A percentile compares a stretch with the other conserved stretches of the same genome.
Evolutionary conservation across 306 rosid genomes (phyloP).

Genomic region (Quercus bicolor): DNA sequence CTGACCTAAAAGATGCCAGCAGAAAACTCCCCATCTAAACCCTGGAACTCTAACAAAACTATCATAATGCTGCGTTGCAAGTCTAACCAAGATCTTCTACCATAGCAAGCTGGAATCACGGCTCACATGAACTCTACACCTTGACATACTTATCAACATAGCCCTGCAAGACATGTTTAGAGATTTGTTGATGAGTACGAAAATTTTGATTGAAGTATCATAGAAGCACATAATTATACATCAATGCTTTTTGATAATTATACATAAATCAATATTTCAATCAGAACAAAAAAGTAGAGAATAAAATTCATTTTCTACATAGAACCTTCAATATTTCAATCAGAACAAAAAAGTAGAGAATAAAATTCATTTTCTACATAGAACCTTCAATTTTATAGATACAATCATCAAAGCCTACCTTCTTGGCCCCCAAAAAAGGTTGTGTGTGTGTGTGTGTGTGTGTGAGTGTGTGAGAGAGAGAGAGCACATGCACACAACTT

Average conservation of each 20-base stretch:
- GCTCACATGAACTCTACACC: constrained; percentile 27
- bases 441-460: no score
- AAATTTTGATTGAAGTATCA: not conserved
- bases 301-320: no score
- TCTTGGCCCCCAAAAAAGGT: no score
- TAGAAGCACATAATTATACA: not conserved
- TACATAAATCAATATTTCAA: no score
- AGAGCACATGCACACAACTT: no score
- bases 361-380: no score
- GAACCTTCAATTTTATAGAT: no score
- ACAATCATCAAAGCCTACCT: no score
- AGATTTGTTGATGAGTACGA: not conserved
- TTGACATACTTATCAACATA: constrained; percentile 84
- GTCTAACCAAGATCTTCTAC: not conserved
- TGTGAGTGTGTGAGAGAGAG: no score
- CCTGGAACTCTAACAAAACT: not conserved
- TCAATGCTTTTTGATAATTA: not conserved
- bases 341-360: no score
- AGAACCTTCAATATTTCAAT: no score
- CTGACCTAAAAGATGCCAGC: not conserved
- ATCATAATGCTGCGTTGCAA: not conserved
- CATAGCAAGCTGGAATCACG: not conserved
- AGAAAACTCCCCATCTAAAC: constrained; percentile 18
- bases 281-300: no score
- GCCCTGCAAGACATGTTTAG: constrained; percentile 50